Percentiles rank a stretch among this genome's conserved stretches.
These are phyloP conservation scores for Mycena olivaceomarginata DNA, from an alignment of 768 basidiomycete species.

Conservation along the genomic window DNA sequence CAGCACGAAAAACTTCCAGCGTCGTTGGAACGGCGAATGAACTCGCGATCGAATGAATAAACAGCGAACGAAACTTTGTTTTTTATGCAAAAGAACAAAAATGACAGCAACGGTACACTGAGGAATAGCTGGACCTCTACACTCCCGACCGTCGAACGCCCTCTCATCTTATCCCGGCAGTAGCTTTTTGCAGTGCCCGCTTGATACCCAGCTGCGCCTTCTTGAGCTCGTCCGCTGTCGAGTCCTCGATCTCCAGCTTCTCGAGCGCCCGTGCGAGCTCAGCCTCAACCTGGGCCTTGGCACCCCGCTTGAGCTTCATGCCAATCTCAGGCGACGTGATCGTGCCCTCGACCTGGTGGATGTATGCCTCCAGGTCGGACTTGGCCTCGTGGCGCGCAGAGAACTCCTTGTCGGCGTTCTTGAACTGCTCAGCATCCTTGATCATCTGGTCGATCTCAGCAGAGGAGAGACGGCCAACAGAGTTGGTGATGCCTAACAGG, in stretches of 20 bases:
- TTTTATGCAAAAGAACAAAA: slow-evolving; percentile 46
- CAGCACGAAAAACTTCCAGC: background rate
- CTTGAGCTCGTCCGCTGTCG: slow-evolving; percentile 94
- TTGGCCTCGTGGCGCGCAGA: slow-evolving; percentile 98
- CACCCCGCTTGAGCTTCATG: slow-evolving; percentile 99
- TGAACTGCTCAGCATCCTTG: slow-evolving; percentile 99
- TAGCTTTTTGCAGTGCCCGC: slow-evolving; percentile 98
- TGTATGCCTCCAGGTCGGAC: slow-evolving; percentile 97
- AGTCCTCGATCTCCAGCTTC: slow-evolving; percentile 98
- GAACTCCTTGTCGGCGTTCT: slow-evolving; percentile 98
- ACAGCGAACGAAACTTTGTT: slow-evolving; percentile 31
- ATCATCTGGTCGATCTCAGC: slow-evolving; percentile 99
- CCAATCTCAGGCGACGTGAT: slow-evolving; percentile 98
- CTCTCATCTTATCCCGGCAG: slow-evolving; percentile 87
- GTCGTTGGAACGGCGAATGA: too few relatives aligned
- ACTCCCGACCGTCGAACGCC: slow-evolving; percentile 30
- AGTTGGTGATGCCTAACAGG: slow-evolving; percentile 93
- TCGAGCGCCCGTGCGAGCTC: slow-evolving; percentile 99
- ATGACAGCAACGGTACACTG: slow-evolving; percentile 42
- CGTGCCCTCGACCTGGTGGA: slow-evolving; percentile 97
- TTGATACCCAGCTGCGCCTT: slow-evolving; percentile 97
- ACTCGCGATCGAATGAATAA: background rate
- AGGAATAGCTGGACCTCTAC: slow-evolving; percentile 42
- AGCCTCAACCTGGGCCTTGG: slow-evolving; percentile 94
- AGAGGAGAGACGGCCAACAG: slow-evolving; percentile 97